Evolutionary conservation across 768 basidiomycete genomes (phyloP).

Genomic region (Mycena filopes): DNA sequence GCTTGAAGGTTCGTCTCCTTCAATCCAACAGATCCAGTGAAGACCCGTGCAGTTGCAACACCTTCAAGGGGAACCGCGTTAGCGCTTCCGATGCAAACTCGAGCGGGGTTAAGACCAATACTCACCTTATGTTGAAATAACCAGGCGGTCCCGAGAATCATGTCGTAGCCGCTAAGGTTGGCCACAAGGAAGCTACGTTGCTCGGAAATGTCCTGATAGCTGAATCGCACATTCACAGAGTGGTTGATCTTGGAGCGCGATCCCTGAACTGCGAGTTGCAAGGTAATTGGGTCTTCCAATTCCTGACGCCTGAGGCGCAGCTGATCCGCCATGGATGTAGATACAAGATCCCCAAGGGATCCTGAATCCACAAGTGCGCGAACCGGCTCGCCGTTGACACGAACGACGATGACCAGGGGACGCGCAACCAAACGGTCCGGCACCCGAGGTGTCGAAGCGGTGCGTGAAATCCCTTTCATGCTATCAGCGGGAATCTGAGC

Average conservation of each 20-base stretch:
- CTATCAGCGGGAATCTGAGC: constrained; percentile 1
- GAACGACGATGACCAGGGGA: not conserved
- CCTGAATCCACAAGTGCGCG: too few relatives aligned
- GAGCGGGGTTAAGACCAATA: not conserved
- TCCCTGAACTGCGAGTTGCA: not conserved
- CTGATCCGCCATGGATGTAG: not conserved
- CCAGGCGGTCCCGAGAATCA: not conserved
- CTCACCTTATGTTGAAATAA: not conserved
- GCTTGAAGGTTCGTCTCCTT: not conserved
- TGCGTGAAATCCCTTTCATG: not conserved
- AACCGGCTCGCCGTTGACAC: not conserved
- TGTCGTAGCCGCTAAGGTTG: not conserved
- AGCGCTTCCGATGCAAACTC: constrained; percentile 1
- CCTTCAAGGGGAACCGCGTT: not conserved
- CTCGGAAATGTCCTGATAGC: not conserved
- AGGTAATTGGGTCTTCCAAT: too few relatives aligned
- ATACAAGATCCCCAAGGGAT: not conserved
- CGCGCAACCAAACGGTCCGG: not conserved
- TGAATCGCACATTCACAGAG: not conserved
- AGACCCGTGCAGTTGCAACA: not conserved
- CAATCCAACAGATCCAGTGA: not conserved
- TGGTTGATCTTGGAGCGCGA: not conserved
- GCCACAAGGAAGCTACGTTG: not conserved
- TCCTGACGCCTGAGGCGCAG: too few relatives aligned
- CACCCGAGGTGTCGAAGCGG: not conserved